Conservation (phyloP, 805 yeast species). For the Saccharomycopsis fibuligera region DNA sequence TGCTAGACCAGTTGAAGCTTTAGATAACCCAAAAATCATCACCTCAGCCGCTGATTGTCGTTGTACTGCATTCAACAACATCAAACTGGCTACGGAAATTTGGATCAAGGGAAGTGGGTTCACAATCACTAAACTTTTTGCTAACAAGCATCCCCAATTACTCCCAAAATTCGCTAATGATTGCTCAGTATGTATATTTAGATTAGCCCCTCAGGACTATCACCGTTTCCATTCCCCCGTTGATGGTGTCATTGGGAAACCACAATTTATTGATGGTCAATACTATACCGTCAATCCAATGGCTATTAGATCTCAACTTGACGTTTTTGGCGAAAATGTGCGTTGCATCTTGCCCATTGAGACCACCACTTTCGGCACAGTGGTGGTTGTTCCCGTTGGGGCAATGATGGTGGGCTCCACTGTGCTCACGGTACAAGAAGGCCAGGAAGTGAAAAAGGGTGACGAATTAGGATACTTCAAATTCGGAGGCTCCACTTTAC, state of each 20-base stretch:
- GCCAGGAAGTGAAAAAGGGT: conserved; percentile 54
- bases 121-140: conserved; percentile 55
- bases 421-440: conserved; percentile 58
- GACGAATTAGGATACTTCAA: conserved; percentile 92
- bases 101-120: conserved; percentile 91
- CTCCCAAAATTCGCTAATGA: conserved; percentile 37
- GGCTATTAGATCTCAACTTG: conserved; percentile 85
- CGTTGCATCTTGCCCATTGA: conserved; percentile 73
- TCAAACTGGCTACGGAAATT: conserved; percentile 56
- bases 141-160: conserved; percentile 34
- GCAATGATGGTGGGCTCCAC: conserved; percentile 99
- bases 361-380: conserved; percentile 69
- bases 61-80: conserved; percentile 58
- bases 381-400: conserved; percentile 78
- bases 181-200: conserved; percentile 69
- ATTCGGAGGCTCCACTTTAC: conserved; percentile 90
- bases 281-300: conserved; percentile 96
- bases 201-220: conserved; percentile 96
- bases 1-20: conserved; percentile 64
- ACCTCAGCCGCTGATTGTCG: conserved; percentile 88
- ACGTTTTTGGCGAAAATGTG: conserved; percentile 89
- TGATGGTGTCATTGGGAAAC: conserved; percentile 60
- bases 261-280: conserved; percentile 73
- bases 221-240: conserved; percentile 92
- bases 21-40: conserved; percentile 41